Percentiles rank a stretch among this genome's conserved stretches.
These are phyloP conservation scores for Phytophthora podocarpi DNA, from an alignment of 352 stramenopile genomes.

Conservation along the genomic window DNA sequence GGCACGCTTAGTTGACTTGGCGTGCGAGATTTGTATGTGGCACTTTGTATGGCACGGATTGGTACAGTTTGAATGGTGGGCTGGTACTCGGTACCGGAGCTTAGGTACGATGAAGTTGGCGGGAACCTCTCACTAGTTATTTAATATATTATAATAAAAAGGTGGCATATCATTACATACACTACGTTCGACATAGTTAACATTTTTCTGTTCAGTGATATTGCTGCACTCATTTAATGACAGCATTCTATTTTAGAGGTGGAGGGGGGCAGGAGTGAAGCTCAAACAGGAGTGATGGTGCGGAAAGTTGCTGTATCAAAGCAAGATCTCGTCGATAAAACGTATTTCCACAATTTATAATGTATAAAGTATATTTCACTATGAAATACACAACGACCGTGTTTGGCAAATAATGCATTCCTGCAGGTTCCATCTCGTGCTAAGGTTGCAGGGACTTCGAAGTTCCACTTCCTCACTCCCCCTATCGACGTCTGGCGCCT, in stretches of 20 bases:
- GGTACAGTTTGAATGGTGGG: conserved; percentile 25
- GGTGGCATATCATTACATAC: too few species aligned
- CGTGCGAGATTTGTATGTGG: conserved; percentile 18
- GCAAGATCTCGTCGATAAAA: conserved; percentile 1
- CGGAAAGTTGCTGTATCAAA: conserved; percentile 58
- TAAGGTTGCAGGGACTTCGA: conserved; percentile 30
- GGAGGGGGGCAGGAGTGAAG: conserved; percentile 30
- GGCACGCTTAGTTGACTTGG: too few species aligned
- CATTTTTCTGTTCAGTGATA: too few species aligned
- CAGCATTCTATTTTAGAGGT: not conserved
- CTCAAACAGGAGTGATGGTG: conserved; percentile 60
- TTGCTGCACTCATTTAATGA: not conserved
- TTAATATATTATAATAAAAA: not conserved
- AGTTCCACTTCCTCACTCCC: conserved; percentile 26
- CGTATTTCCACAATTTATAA: too few species aligned
- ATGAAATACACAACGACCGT: not conserved
- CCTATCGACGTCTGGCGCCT: conserved; percentile 22
- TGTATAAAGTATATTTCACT: too few species aligned
- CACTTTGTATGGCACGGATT: conserved; percentile 5
- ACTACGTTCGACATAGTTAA: too few species aligned
- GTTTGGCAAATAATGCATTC: not conserved
- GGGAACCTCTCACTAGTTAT: not conserved
- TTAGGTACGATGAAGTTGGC: conserved; percentile 12
- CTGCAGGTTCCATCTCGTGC: not conserved
- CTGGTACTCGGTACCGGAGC: conserved; percentile 29